Percentiles rank a stretch among this genome's conserved stretches.
These are phyloP conservation scores for Exophiala dermatitidis DNA, from an alignment of 2,329 filamentous ascomycete genomes.

Conservation along the genomic window DNA sequence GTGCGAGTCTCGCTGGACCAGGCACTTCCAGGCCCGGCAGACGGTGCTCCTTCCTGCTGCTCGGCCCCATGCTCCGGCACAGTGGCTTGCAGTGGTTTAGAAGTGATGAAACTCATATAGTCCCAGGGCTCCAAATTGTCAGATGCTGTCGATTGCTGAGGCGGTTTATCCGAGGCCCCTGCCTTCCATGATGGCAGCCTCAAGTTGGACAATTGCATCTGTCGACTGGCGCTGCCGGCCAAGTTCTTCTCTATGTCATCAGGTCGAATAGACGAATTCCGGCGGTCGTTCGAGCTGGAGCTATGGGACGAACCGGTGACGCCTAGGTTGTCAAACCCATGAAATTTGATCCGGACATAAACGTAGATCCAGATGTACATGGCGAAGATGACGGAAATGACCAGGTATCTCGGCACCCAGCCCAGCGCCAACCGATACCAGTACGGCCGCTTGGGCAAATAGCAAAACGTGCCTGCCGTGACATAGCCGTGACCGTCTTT, in stretches of 20 bases:
- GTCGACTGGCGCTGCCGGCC: background rate
- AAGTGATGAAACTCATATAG: constrained; percentile 23
- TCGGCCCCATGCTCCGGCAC: background rate
- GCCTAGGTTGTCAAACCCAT: constrained; percentile 29
- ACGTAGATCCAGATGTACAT: constrained; percentile 65
- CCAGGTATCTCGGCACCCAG: constrained; percentile 68
- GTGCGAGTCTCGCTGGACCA: constrained; percentile 18
- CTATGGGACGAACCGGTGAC: constrained; percentile 5
- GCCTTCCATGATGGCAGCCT: background rate
- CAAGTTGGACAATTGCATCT: background rate
- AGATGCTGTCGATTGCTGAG: background rate
- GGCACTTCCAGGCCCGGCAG: constrained; percentile 6
- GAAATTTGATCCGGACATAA: constrained; percentile 51
- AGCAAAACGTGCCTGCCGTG: constrained; percentile 61
- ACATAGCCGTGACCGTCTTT: constrained; percentile 49
- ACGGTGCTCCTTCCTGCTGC: background rate
- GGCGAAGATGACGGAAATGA: constrained; percentile 56
- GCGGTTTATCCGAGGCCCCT: background rate
- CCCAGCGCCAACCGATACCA: constrained; percentile 63
- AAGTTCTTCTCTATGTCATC: constrained; percentile 3
- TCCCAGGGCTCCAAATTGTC: constrained; percentile 19
- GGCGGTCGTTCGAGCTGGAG: constrained; percentile 1
- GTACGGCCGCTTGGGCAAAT: constrained; percentile 56
- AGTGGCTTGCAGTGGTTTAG: constrained; percentile 4
- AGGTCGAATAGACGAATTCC: constrained; percentile 5